phyloP scores from a whole-genome alignment of 139 green algal genomes.

The Haematococcus lacustris region DNA sequence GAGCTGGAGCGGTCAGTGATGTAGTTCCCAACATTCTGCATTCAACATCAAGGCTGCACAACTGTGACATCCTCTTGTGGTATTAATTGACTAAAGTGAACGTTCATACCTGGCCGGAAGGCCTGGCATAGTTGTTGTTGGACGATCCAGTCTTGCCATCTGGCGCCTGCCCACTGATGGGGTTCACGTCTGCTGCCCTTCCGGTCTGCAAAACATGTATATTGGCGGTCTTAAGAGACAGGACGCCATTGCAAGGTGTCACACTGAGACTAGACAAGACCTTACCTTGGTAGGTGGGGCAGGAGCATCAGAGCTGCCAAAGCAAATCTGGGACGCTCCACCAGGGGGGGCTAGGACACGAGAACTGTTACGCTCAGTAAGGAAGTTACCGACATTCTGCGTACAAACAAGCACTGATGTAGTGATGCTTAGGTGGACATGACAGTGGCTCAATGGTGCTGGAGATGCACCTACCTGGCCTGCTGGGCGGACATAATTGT shows the following conservation, averaged over 20 bases:
- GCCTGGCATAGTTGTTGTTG: too few species aligned
- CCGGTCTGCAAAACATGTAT: neutral
- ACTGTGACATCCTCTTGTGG: too few species aligned
- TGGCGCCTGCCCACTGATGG: too few species aligned
- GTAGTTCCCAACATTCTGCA: constrained; percentile 36
- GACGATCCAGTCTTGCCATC: too few species aligned
- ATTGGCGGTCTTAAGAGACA: neutral
- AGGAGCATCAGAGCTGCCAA: too few species aligned
- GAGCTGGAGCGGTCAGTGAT: constrained; percentile 31
- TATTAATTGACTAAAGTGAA: too few species aligned
- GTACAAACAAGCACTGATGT: too few species aligned
- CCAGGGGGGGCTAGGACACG: constrained; percentile 74
- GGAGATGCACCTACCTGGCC: neutral
- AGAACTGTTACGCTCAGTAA: constrained; percentile 34
- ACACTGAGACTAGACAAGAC: neutral
- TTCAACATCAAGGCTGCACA: too few species aligned
- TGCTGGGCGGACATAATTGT: constrained; percentile 31
- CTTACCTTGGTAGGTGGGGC: too few species aligned
- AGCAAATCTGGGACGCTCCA: constrained; percentile 45
- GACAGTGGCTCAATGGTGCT: neutral
- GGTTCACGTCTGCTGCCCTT: too few species aligned
- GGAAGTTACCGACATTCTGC: constrained; percentile 2
- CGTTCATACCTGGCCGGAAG: too few species aligned
- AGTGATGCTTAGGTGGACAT: too few species aligned
- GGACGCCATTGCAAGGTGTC: neutral